Base-by-base conservation (phyloP, 2,329 filamentous ascomycete species). In the Pezicula rhizophila region DNA sequence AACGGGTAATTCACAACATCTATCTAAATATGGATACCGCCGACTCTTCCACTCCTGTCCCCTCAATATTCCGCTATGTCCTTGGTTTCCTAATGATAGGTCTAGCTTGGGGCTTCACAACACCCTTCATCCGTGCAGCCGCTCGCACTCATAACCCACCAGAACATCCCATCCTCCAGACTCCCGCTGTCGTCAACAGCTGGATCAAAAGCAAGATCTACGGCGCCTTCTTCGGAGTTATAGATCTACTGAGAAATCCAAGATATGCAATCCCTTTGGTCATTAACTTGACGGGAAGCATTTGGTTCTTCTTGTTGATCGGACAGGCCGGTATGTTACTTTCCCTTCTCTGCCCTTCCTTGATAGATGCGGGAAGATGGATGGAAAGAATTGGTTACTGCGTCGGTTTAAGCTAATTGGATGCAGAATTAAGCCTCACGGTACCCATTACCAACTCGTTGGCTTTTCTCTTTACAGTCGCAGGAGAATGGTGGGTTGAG, bases 271-370 rank as follows among this genome's bases (percentile, higher is more conserved):
- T 95, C 23, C 92, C 92, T 17, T 69, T 97, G 58, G 70, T 96
- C 46, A 69, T 96, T 50, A 97, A 97, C 65, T 70, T 97, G 46
- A 96, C 92, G 2, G 92, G 92, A 26, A 95, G 89, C 63, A 78
- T 96, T 48, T 97, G 92, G 92, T 97, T 97, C 70, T 97, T 97
- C 60, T 69, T 97, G 57, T 73, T 97, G 56, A 92, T 97, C 69
- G 92, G 92, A 6, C 82, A 93, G 66, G 91, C 91, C 60, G 90
- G 90, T 95, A 69, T 59, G 85, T 56, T 50, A 37, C 23, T 26
- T 20, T 31, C 41, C 28, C 44, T 39, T 40, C 34, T 35, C 40
- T 41, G 38, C n/a, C 28, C 10, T 31, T 47, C 52, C 18, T 41
- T 37, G 37, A 41, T 40, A 11, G 17, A 11, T 8, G 4, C n/a